phyloP scores from a whole-genome alignment of 148 eudicot species.

The Dianthus caryophyllus region DNA sequence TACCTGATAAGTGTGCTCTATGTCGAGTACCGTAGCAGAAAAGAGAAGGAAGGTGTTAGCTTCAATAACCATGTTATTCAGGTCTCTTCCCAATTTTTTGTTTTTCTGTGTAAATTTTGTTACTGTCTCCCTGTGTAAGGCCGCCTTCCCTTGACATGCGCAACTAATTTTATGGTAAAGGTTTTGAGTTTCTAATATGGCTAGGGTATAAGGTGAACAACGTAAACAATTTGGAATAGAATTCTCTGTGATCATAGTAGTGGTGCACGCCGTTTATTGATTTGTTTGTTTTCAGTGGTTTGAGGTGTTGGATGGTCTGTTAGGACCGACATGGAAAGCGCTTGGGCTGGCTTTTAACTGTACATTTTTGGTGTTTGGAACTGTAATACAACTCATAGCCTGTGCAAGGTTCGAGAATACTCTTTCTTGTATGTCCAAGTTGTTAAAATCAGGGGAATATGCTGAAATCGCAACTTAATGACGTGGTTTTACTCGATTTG shows the following conservation, averaged over 20 bases:
- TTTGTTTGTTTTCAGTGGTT: conserved; percentile 48
- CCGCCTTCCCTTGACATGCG: too few species aligned
- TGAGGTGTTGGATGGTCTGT: conserved; percentile 66
- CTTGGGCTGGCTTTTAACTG: conserved; percentile 57
- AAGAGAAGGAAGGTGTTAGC: conserved; percentile 44
- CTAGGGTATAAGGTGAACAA: neutral
- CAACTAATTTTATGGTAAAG: too few species aligned
- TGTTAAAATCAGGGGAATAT: neutral
- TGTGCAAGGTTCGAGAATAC: conserved; percentile 53
- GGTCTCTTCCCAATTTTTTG: conserved; percentile 13
- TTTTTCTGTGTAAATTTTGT: neutral
- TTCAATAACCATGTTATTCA: conserved; percentile 56
- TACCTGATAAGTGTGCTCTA: conserved; percentile 47
- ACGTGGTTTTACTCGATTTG: neutral
- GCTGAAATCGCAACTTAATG: neutral
- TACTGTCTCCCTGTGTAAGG: too few species aligned
- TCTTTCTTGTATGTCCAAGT: neutral
- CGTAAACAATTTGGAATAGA: neutral
- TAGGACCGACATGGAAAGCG: conserved; percentile 63
- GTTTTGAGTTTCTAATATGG: too few species aligned
- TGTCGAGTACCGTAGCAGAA: conserved; percentile 41
- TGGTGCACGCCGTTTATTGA: neutral
- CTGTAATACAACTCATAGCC: conserved; percentile 74
- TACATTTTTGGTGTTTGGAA: conserved; percentile 64
- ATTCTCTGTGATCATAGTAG: neutral